Conservation (phyloP, 495 filamentous ascomycete genomes). For the Rostrohypoxylon terebratum region DNA sequence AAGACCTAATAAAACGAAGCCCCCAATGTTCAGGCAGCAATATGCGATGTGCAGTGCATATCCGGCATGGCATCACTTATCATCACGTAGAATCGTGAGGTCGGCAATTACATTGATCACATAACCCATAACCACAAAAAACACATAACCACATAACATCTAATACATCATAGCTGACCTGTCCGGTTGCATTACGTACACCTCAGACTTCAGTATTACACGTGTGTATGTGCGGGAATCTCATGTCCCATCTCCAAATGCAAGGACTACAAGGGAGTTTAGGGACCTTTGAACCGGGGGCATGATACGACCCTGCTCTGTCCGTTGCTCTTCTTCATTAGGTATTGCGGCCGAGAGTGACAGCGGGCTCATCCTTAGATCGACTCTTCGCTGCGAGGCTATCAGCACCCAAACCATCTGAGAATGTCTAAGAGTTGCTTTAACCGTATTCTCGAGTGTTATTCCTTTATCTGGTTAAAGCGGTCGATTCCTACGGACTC, state of each 20-base stretch:
- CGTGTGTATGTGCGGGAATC: constrained; percentile 8
- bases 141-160: neutral
- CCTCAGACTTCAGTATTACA: constrained; percentile 17
- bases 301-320: neutral
- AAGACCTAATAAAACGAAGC: neutral
- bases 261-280: constrained; percentile 9
- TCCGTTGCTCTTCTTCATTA: neutral
- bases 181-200: constrained; percentile 34
- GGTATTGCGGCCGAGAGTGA: constrained; percentile 5
- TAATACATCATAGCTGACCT: constrained; percentile 26
- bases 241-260: constrained; percentile 7
- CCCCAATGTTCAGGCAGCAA: constrained; percentile 41
- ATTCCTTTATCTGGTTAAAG: constrained; percentile 31
- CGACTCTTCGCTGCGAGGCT: neutral
- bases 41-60: constrained; percentile 8
- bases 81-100: constrained; percentile 19
- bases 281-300: neutral
- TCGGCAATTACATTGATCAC: constrained; percentile 33
- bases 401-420: neutral
- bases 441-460: constrained; percentile 31
- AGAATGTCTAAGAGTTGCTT: constrained; percentile 1
- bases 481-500: constrained; percentile 32
- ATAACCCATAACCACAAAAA: neutral
- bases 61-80: neutral
- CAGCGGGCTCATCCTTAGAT: constrained; percentile 1